Percentiles rank a stretch among this genome's conserved stretches.
Conservation (phyloP, 202 grass and related monocot genomes). For the Panicum hallii region DNA sequence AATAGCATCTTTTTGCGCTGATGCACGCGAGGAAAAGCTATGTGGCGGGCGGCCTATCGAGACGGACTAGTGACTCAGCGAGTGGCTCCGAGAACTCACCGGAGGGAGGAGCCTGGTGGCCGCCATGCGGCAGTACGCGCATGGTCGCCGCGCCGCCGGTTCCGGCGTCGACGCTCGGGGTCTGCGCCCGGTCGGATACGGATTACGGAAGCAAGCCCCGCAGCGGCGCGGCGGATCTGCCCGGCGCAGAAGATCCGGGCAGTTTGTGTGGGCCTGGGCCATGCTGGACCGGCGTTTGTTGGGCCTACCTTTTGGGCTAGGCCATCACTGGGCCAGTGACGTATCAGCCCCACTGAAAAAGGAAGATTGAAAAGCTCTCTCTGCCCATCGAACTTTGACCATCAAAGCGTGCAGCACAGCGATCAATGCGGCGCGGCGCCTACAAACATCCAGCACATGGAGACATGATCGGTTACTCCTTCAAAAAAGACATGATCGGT, state of each 20-base stretch:
- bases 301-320: not conserved
- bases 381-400: not conserved
- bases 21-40: too few relatives aligned
- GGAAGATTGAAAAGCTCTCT: not conserved
- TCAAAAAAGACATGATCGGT: not conserved
- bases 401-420: not conserved
- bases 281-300: not conserved
- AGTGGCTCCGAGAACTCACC: not conserved
- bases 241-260: not conserved
- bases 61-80: not conserved
- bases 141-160: not conserved
- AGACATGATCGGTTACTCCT: not conserved
- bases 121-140: not conserved
- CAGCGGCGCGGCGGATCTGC: not conserved
- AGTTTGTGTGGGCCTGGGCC: conserved; percentile 21
- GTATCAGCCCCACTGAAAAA: not conserved
- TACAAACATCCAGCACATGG: not conserved
- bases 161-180: not conserved
- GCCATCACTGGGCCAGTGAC: not conserved
- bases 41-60: not conserved
- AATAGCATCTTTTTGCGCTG: not conserved
- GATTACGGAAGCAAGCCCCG: not conserved
- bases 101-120: not conserved
- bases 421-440: not conserved
- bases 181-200: not conserved